Percentiles rank a stretch among this genome's conserved stretches.
These are phyloP conservation scores for Trapa bicornis DNA, from an alignment of 345 rosid genomes.

Conservation along the genomic window DNA sequence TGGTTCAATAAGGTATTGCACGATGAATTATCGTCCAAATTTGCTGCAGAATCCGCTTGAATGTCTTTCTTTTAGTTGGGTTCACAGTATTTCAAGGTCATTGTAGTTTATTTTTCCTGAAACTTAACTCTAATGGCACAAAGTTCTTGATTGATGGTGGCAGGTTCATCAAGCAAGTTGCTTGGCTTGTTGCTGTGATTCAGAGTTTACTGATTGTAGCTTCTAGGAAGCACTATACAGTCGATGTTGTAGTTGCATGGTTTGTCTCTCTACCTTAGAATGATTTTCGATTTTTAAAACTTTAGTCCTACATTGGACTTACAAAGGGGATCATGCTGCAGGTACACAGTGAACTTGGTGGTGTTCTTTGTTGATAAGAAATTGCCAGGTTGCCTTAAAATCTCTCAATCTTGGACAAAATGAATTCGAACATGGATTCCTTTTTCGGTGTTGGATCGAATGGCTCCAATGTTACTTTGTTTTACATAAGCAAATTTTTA, in stretches of 20 bases:
- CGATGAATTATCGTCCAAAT: not conserved
- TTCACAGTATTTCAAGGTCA: not conserved
- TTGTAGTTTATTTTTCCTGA: not conserved
- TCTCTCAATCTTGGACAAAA: not conserved
- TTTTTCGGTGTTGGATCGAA: not conserved
- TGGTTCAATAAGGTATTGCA: constrained; percentile 70
- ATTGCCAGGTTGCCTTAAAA: constrained; percentile 63
- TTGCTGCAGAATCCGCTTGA: not conserved
- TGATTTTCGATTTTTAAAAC: not conserved
- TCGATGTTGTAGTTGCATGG: constrained; percentile 97
- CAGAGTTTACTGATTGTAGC: constrained; percentile 91
- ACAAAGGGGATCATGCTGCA: constrained; percentile 15
- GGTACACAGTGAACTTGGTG: constrained; percentile 92
- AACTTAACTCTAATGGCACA: not conserved
- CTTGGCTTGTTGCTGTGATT: constrained; percentile 66
- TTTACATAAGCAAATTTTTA: no score
- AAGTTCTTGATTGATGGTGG: constrained; percentile 1
- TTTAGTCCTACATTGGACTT: constrained; percentile 9
- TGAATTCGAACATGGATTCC: not conserved
- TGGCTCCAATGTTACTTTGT: no score
- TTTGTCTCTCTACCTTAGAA: constrained; percentile 10
- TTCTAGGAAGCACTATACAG: constrained; percentile 95
- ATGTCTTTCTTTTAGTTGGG: not conserved
- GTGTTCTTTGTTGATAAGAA: constrained; percentile 95
- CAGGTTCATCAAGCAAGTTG: constrained; percentile 80